Evolutionary conservation across 1,139 yeast species (phyloP), one percentile per base, ranked within the genome.

Genomic region (Candida sojae): DNA sequence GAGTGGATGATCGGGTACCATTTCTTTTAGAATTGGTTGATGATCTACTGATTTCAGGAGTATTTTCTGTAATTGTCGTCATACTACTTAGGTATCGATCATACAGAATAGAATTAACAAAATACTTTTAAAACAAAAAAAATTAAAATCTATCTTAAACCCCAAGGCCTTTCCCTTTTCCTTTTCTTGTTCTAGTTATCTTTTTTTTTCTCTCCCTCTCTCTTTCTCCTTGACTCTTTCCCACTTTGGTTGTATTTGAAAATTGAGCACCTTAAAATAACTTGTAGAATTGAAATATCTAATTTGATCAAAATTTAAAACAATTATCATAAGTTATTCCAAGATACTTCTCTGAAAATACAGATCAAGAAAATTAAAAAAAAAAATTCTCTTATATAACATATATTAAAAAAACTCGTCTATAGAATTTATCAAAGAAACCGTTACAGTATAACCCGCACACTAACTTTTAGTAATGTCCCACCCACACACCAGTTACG

Each of bases 41-140:
- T 4, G 39, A 23, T 41, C 38, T 23, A 17, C 28, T 33, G 39
- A 34, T 13, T 11, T 37, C 29, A 5, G 40, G 38, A 31, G 49
- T 11, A 40, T 28, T 28, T 9, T 31, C 30, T 43, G 38, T 11
- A 31, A 38, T 38, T 8, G 41, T 38, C 8, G 41, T 38, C 41
- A 38, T 38, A 7, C 2, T 28, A 7, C 10, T 5, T 13, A n/a
- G n/a, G 8, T 34, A 21, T 6, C 23, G 21, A 21, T 35, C 28
- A 35, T 35, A 35, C 4, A 32, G n/a, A 12, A 32, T 11, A 12
- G 28, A 9, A 11, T 21, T 6, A 21, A 35, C 11, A 3, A 35
- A 23, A 13, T 21, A 23, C 6, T 11, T 21, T 6, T 10, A 12
- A 23, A 35, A 11, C 1, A 34, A 34, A 26, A 8, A 9, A 17